Conservation (phyloP, 495 filamentous ascomycete species). For the Aspergillus indologenus region DNA sequence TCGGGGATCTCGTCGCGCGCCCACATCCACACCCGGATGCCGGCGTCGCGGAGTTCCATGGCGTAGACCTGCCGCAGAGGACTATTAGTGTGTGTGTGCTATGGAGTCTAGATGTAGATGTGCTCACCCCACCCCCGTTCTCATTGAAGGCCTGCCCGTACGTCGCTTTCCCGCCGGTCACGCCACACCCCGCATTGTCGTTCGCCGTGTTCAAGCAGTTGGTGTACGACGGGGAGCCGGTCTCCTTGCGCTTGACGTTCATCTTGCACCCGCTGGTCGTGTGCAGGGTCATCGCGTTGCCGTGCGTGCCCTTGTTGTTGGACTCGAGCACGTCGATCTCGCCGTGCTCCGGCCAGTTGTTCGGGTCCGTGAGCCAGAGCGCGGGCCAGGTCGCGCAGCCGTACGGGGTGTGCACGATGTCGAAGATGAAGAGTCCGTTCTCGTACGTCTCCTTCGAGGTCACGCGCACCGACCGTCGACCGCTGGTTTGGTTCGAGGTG, state of each 20-base stretch:
- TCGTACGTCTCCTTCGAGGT: constrained; percentile 52
- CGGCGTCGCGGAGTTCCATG: constrained; percentile 42
- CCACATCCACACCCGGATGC: constrained; percentile 52
- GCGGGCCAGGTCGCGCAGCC: constrained; percentile 57
- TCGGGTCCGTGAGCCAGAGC: constrained; percentile 60
- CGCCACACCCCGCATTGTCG: constrained; percentile 45
- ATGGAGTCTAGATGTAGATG: not conserved
- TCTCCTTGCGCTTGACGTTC: constrained; percentile 46
- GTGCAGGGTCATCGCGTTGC: constrained; percentile 47
- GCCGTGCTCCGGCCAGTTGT: constrained; percentile 56
- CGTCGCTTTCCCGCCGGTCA: constrained; percentile 30
- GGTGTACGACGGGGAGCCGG: constrained; percentile 25
- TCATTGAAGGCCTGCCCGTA: constrained; percentile 43
- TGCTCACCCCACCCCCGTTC: constrained; percentile 43
- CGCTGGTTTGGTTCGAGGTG: constrained; percentile 37
- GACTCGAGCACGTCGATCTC: constrained; percentile 52
- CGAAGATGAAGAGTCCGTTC: constrained; percentile 53
- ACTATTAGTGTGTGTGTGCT: not conserved
- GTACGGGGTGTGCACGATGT: constrained; percentile 48
- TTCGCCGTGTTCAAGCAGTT: constrained; percentile 37
- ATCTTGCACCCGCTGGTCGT: constrained; percentile 44
- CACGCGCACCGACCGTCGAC: constrained; percentile 55
- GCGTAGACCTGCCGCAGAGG: constrained; percentile 36
- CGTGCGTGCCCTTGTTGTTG: constrained; percentile 44
- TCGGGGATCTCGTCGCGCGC: constrained; percentile 35